Base-by-base conservation (phyloP, 768 basidiomycete genomes). In the Termitomyces sp. region DNA sequence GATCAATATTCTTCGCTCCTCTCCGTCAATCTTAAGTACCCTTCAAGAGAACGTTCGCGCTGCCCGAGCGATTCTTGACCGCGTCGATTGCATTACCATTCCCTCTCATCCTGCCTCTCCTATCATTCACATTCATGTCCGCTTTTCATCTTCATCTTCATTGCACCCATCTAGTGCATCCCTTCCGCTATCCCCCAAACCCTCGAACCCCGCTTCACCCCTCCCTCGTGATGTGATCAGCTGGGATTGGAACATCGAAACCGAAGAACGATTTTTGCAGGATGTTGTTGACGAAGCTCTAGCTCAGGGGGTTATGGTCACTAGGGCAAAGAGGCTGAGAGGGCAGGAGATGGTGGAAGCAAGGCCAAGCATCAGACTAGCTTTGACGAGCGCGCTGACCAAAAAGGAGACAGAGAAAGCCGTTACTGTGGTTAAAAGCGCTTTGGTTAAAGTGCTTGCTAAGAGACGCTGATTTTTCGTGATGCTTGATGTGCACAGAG, bases 371-470 rank as follows among this genome's bases (percentile, higher is more conserved):
- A 85, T 98, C 58, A 82, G 92, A 59, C 74, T 98, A n/a, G 87
- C 89, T 23, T 74, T 95, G 59, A 87, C 83, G 5, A 82, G 86
- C 14, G 93, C 85, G 14, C 69, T 98, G 62, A 86, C 86, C 25
- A 89, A 79, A 80, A 96, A 95, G 74, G 97, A 98, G 64, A 83
- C 86, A 54, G 95, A 97, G 78, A 95, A 93, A 77, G 90, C 95
- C 3, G 84, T 86, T 6, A 74, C 73, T 23, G 80, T 89, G 19
- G 71, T 99, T 56, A 92, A 88, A 74, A 77, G 78, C 31, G 87
- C 87, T 38, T 74, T 94, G 44, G 77, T 80, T 40, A 93, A 95
- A 75, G 84, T 92, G 4, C 70, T 94, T 49, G 77, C 81, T 27
- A 87, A 72, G 75, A 79, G 82, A 63, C 74, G 78, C 65, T 86